Evolutionary conservation across 2,329 filamentous ascomycete species (phyloP).

Genomic region (Gliomastix tumulicola): DNA sequence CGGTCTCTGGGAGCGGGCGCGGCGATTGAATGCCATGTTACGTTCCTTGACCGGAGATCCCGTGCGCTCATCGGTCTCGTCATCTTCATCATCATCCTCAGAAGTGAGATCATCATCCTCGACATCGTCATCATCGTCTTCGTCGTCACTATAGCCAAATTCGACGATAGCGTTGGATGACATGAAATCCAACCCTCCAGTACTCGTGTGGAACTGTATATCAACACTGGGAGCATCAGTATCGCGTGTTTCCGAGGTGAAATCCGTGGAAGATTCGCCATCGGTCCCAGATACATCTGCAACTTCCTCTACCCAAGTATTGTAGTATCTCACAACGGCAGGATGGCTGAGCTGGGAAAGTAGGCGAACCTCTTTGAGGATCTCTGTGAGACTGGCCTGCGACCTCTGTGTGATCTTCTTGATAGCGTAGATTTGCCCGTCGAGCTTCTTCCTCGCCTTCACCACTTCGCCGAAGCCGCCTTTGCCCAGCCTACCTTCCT

Average conservation of each 20-base stretch:
- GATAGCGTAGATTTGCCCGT: conserved; percentile 89
- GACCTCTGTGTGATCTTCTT: conserved; percentile 91
- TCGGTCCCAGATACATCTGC: conserved; percentile 47
- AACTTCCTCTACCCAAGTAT: conserved; percentile 84
- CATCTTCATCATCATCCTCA: conserved; percentile 2
- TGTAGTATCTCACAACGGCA: conserved; percentile 80
- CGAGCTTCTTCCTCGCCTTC: conserved; percentile 88
- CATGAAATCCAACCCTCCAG: conserved; percentile 85
- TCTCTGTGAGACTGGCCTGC: conserved; percentile 70
- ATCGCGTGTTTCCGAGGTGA: conserved; percentile 25
- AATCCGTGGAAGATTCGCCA: conserved; percentile 47
- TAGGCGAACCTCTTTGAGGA: conserved; percentile 78
- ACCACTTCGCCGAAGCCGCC: conserved; percentile 96
- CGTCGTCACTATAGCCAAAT: conserved; percentile 59
- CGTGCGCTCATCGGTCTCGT: conserved; percentile 9
- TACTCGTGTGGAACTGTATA: conserved; percentile 62
- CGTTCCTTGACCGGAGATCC: conserved; percentile 21
- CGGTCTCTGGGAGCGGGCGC: conserved; percentile 37
- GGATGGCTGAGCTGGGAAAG: conserved; percentile 92
- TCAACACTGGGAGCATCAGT: conserved; percentile 31
- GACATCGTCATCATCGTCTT: conserved; percentile 34
- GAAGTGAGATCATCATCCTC: conserved; percentile 30
- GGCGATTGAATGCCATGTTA: conserved; percentile 15
- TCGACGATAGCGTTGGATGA: conserved; percentile 77
- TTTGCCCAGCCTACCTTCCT: conserved; percentile 82